Evolutionary conservation across 129 eudicot species (phyloP).

Genomic region (Pulicaria dysenterica): DNA sequence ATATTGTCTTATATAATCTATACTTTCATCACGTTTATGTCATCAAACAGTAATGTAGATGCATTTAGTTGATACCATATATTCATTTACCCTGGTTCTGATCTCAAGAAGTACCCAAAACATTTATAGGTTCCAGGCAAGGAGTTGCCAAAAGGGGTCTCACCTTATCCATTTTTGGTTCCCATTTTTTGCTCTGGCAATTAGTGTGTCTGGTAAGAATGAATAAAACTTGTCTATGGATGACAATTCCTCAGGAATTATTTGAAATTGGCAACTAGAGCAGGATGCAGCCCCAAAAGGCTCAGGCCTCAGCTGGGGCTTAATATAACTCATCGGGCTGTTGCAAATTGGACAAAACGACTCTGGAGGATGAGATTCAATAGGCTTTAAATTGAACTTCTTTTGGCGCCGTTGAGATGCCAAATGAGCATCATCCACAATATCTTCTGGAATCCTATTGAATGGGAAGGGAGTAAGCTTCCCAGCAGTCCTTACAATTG

Average conservation of each 20-base stretch:
- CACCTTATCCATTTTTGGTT: conserved; percentile 62
- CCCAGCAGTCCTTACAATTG: conserved; percentile 94
- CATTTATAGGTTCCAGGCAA: not conserved
- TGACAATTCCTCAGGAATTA: conserved; percentile 66
- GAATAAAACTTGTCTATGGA: conserved; percentile 62
- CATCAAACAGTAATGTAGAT: not conserved
- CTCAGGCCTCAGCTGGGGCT: conserved; percentile 30
- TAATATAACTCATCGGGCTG: conserved; percentile 58
- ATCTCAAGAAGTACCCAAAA: not conserved
- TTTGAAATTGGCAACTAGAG: conserved; percentile 85
- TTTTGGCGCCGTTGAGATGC: conserved; percentile 80
- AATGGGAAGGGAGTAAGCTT: conserved; percentile 91
- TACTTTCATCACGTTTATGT: not conserved
- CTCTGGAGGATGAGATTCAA: conserved; percentile 77
- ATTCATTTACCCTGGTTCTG: not conserved
- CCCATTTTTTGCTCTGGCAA: conserved; percentile 35
- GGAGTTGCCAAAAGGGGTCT: conserved; percentile 22
- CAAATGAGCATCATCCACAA: conserved; percentile 43
- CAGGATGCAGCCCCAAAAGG: conserved; percentile 50
- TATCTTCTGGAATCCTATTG: conserved; percentile 69
- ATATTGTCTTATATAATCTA: conserved; percentile 4
- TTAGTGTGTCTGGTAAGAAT: conserved; percentile 56
- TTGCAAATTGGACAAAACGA: conserved; percentile 83
- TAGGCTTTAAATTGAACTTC: conserved; percentile 71
- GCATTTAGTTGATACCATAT: no score